Evolutionary conservation across 352 stramenopile genomes (phyloP), one percentile per base, ranked within the genome.

Genomic region (Phytophthora sp.): DNA sequence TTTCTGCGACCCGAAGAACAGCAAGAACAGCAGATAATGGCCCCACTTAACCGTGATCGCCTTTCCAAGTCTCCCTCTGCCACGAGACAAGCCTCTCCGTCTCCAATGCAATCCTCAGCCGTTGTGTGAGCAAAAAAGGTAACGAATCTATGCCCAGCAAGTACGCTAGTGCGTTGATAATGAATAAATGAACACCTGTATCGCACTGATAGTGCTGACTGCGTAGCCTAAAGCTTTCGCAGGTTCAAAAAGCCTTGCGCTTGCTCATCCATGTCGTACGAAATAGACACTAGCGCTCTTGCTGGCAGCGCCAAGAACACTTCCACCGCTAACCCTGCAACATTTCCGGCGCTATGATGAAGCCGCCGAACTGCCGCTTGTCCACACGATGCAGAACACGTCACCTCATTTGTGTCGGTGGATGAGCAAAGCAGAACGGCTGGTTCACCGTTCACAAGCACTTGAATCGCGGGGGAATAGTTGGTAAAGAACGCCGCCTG

Each of bases 201-300:
- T 63, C 26, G 27, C 42, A 51, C 30, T 20, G 13, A 31, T 5
- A 13, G 35, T 27, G 21, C 24, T 44, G 16, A 12, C 3, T 44
- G 7, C 24, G n/a, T n/a, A 52, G 16, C 15, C 52, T 77, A 93
- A 12, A 93, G 53, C 57, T 93, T 93, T 30, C 85, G 81, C 4
- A 93, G 41, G 35, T 89, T 90, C 56, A 93, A 53, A 54, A 91
- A 90, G 0, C 79, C 85, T 49, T 93, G 85, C 0, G 81, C 82
- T n/a, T 74, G 67, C 51, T 91, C 82, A 30, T 91, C 76, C 35
- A 88, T 77, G 36, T 90, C 74, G 68, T 91, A 93, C 38, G 69
- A 72, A 15, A 93, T 69, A 16, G 78, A 59, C 9, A 93, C 41
- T 0, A 75, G 41, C 4, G 82, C 74, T 31, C 82, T 71, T 0